A percentile compares a stretch with the other conserved stretches of the same genome.
phyloP scores from a whole-genome alignment of 1,284 basidiomycete species.

The Cerrena zonata region DNA sequence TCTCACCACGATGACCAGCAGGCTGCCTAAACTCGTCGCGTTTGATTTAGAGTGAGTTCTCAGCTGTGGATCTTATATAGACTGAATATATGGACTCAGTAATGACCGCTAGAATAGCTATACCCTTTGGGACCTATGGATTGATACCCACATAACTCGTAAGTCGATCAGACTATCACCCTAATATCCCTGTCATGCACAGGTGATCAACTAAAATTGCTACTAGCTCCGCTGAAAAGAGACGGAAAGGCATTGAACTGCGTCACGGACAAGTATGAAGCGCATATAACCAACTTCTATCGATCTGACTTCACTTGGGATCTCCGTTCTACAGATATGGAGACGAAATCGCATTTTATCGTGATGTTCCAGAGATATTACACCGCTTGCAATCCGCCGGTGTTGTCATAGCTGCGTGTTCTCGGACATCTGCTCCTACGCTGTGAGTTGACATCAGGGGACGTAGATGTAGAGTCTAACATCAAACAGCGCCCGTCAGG shows the following conservation, averaged over 20 bases:
- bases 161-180: not conserved
- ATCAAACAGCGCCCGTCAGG: constrained; percentile 62
- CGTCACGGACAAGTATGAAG: constrained; percentile 52
- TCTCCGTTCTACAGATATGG: constrained; percentile 39
- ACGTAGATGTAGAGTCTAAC: not conserved
- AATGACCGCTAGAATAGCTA: constrained; percentile 43
- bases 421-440: constrained; percentile 64
- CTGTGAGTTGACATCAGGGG: constrained; percentile 46
- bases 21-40: constrained; percentile 66
- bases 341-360: constrained; percentile 61
- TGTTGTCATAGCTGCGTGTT: constrained; percentile 69
- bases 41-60: constrained; percentile 74
- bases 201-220: not conserved
- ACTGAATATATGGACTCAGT: not conserved
- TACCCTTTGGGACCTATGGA: constrained; percentile 82
- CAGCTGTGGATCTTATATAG: not conserved
- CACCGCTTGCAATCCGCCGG: constrained; percentile 47
- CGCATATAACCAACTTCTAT: not conserved
- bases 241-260: constrained; percentile 52
- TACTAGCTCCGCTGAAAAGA: constrained; percentile 57
- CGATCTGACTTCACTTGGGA: constrained; percentile 10
- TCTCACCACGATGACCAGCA: constrained; percentile 29
- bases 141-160: constrained; percentile 66
- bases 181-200: not conserved
- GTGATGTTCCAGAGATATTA: constrained; percentile 73